phyloP scores from a whole-genome alignment of 75 land plant species.

The Larix kaempferi region DNA sequence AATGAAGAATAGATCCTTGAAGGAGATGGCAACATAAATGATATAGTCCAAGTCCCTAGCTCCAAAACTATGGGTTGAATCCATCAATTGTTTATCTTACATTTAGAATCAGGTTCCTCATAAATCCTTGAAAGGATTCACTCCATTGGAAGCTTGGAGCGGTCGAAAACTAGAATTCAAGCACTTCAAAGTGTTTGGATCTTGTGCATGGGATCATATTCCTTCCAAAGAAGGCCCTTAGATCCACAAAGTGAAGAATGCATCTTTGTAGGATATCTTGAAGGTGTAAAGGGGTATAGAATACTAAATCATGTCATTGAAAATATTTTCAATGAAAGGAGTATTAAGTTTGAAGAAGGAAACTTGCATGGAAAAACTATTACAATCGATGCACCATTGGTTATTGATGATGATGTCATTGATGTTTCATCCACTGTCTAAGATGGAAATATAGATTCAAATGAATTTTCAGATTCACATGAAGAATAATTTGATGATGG shows the following conservation, averaged over 20 bases:
- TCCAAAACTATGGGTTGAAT: not conserved
- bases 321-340: not conserved
- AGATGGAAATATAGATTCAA: no score
- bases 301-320: not conserved
- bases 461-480: not conserved
- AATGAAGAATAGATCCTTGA: not conserved
- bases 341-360: not conserved
- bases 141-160: not conserved
- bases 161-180: not conserved
- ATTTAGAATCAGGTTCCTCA: not conserved
- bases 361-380: no score
- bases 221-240: not conserved
- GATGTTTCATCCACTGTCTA: not conserved
- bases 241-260: not conserved
- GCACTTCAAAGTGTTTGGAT: not conserved
- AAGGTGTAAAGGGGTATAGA: not conserved
- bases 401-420: not conserved
- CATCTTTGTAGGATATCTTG: not conserved
- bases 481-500: not conserved
- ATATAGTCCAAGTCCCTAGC: not conserved
- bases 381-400: not conserved
- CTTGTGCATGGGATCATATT: not conserved
- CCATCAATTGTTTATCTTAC: not conserved
- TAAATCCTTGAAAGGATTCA: not conserved
- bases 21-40: not conserved